A percentile compares a stretch with the other conserved stretches of the same genome.
Evolutionary conservation across 352 stramenopile genomes (phyloP).

Genomic region (Phytophthora aleatoria): DNA sequence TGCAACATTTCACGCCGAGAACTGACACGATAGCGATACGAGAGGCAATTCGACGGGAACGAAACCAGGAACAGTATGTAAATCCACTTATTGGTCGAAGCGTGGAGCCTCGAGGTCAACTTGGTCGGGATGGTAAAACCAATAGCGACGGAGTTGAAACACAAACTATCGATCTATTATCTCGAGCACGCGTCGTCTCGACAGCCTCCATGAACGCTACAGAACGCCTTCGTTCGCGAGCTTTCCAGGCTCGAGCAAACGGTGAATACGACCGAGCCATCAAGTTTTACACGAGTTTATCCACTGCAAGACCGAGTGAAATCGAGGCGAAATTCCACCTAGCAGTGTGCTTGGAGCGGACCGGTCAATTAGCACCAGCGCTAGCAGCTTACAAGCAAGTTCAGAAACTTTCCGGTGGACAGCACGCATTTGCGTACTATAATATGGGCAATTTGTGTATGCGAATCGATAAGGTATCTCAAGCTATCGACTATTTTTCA

Average conservation of each 20-base stretch:
- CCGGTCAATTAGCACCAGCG: constrained; percentile 36
- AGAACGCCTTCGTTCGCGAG: constrained; percentile 44
- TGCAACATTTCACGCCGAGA: constrained; percentile 22
- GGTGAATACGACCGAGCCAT: constrained; percentile 53
- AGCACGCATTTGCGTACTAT: constrained; percentile 55
- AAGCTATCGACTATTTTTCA: constrained; percentile 56
- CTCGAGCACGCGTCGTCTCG: constrained; percentile 28
- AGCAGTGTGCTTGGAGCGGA: constrained; percentile 55
- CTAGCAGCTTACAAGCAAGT: constrained; percentile 44
- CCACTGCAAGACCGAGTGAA: constrained; percentile 18
- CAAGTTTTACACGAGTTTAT: constrained; percentile 34
- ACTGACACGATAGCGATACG: constrained; percentile 35
- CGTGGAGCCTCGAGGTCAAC: constrained; percentile 45
- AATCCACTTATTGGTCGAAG: constrained; percentile 51
- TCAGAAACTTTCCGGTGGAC: constrained; percentile 22
- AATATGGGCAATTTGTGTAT: constrained; percentile 66
- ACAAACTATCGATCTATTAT: constrained; percentile 25
- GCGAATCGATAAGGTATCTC: constrained; percentile 33
- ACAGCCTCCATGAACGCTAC: constrained; percentile 42
- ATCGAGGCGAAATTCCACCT: constrained; percentile 51
- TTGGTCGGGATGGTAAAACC: constrained; percentile 16
- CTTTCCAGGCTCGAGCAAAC: constrained; percentile 53
- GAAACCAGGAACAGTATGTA: constrained; percentile 49
- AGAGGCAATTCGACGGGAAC: constrained; percentile 48
- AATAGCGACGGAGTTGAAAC: constrained; percentile 14